These are phyloP conservation scores for Citrus glauca DNA, from an alignment of 345 rosid species.

Conservation along the genomic window DNA sequence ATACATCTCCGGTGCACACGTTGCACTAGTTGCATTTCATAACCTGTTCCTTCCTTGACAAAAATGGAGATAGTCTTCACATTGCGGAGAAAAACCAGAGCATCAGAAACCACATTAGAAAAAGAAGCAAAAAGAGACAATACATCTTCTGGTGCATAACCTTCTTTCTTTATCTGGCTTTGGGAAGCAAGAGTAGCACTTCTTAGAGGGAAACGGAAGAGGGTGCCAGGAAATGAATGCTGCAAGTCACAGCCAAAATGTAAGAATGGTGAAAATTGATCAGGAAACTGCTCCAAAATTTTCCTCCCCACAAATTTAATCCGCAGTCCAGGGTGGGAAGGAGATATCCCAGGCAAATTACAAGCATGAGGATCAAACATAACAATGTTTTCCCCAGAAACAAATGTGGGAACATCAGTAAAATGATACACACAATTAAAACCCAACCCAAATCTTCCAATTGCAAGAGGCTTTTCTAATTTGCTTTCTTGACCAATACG, in stretches of 20 bases:
- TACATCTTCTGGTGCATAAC: constrained; percentile 81
- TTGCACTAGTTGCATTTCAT: constrained; percentile 77
- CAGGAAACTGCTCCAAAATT: constrained; percentile 93
- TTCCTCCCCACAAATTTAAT: constrained; percentile 83
- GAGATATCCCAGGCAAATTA: constrained; percentile 91
- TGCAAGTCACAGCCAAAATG: constrained; percentile 94
- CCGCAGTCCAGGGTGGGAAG: constrained; percentile 95
- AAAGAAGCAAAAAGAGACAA: constrained; percentile 78
- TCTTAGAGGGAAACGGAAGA: constrained; percentile 94
- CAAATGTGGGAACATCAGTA: constrained; percentile 87
- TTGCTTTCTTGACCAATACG: constrained; percentile 99
- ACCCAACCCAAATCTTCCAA: constrained; percentile 95
- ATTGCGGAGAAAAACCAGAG: constrained; percentile 76
- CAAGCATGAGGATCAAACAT: constrained; percentile 98
- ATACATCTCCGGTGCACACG: constrained; percentile 56
- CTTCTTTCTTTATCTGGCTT: constrained; percentile 87
- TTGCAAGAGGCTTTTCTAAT: constrained; percentile 90
- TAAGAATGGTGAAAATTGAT: constrained; percentile 88
- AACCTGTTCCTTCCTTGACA: constrained; percentile 77
- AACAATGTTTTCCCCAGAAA: constrained; percentile 94
- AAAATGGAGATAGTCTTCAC: constrained; percentile 72
- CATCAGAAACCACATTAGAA: constrained; percentile 69
- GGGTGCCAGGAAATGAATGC: constrained; percentile 81
- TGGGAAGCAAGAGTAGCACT: constrained; percentile 60
- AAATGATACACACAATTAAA: constrained; percentile 98